Conservation (phyloP, 345 rosid genomes). For the Corymbia maculata region DNA sequence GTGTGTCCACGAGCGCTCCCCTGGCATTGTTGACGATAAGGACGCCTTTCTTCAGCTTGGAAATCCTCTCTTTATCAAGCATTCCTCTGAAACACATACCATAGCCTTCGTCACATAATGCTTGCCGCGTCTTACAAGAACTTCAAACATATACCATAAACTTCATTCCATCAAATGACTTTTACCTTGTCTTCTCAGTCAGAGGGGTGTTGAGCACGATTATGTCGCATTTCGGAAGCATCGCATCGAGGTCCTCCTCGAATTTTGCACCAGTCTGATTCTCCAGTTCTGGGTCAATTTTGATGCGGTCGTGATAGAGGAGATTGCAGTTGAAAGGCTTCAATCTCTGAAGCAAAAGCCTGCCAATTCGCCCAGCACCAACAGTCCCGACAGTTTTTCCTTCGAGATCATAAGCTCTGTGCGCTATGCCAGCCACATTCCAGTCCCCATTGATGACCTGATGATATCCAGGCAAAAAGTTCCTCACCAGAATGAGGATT, state of each 20-base stretch:
- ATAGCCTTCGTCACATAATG: not conserved
- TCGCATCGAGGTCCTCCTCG: conserved; percentile 59
- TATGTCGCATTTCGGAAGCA: conserved; percentile 87
- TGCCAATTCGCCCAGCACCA: conserved; percentile 81
- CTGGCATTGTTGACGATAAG: conserved; percentile 87
- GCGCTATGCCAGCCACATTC: conserved; percentile 76
- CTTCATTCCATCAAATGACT: not conserved
- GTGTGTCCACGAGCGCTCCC: conserved; percentile 87
- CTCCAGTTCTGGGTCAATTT: conserved; percentile 68
- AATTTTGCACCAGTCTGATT: conserved; percentile 55
- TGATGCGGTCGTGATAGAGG: conserved; percentile 68
- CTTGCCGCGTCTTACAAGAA: not conserved
- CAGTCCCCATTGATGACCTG: conserved; percentile 78
- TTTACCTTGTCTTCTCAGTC: conserved; percentile 70
- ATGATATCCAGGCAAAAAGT: conserved; percentile 73
- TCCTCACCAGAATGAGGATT: conserved; percentile 71
- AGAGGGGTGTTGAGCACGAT: conserved; percentile 79
- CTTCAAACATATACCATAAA: not conserved
- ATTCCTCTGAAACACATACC: conserved; percentile 37
- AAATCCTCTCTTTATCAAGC: conserved; percentile 62
- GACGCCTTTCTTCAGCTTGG: conserved; percentile 82
- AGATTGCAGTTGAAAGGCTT: conserved; percentile 91
- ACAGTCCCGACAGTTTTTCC: conserved; percentile 88
- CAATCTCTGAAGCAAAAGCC: conserved; percentile 73
- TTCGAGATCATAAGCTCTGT: conserved; percentile 88